Percentiles rank a stretch among this genome's conserved stretches.
Evolutionary conservation across 2,329 filamentous ascomycete genomes (phyloP).

Genomic region (Aureobasidium melanogenum): DNA sequence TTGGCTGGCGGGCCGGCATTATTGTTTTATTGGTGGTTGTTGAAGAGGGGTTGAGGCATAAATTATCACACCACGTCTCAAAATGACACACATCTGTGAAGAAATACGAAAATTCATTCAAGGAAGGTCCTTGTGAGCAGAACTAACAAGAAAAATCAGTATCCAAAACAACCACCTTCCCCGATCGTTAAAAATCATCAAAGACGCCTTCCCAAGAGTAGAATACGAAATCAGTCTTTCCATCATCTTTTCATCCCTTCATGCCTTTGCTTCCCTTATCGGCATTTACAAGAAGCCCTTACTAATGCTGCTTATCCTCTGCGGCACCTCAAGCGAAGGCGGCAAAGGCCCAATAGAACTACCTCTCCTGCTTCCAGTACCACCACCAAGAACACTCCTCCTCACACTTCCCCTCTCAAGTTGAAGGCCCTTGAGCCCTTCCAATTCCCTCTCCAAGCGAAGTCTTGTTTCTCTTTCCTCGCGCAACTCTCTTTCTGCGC

Average conservation of each 20-base stretch:
- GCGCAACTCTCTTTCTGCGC: conserved; percentile 80
- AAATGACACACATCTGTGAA: not conserved
- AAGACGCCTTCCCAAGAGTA: not conserved
- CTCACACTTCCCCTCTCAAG: conserved; percentile 46
- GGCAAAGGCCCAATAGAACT: conserved; percentile 32
- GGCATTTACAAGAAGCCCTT: conserved; percentile 42
- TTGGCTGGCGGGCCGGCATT: conserved; percentile 56
- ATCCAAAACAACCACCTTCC: not conserved
- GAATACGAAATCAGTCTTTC: not conserved
- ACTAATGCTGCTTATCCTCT: conserved; percentile 35
- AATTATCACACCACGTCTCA: no score
- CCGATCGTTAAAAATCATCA: not conserved
- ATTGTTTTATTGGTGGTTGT: conserved; percentile 57
- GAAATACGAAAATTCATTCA: not conserved
- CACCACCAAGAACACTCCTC: conserved; percentile 29
- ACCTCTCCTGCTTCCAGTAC: conserved; percentile 32
- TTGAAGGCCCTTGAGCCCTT: conserved; percentile 66
- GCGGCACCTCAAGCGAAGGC: conserved; percentile 27
- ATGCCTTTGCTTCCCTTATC: not conserved
- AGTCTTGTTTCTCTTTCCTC: conserved; percentile 78
- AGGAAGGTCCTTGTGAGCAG: not conserved
- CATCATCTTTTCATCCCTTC: not conserved
- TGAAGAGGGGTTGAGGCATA: conserved; percentile 31
- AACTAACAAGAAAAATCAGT: not conserved
- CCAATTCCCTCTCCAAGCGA: conserved; percentile 78